Evolutionary conservation across 768 basidiomycete genomes (phyloP).

Genomic region (Termitomyces sp.): DNA sequence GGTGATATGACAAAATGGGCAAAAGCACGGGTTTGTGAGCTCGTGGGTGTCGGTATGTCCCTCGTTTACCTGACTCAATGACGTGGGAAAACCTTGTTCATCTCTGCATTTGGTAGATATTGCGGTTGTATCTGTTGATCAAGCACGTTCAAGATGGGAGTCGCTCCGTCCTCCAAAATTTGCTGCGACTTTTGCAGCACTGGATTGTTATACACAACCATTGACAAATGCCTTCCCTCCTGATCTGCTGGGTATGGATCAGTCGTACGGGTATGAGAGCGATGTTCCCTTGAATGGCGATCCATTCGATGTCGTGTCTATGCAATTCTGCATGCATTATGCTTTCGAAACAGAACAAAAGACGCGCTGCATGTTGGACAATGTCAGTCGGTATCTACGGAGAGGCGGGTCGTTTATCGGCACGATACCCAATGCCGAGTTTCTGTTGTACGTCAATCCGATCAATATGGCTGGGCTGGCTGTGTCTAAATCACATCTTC

Average conservation of each 20-base stretch:
- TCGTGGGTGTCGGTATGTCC: slow-evolving; percentile 71
- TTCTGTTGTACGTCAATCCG: slow-evolving; percentile 61
- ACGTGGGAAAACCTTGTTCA: not conserved
- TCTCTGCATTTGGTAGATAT: slow-evolving; percentile 52
- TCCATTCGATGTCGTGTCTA: slow-evolving; percentile 91
- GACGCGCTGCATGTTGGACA: slow-evolving; percentile 87
- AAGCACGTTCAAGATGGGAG: slow-evolving; percentile 75
- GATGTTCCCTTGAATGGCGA: slow-evolving; percentile 20
- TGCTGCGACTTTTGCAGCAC: slow-evolving; percentile 72
- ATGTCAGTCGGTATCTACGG: slow-evolving; percentile 75
- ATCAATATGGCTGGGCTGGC: slow-evolving; percentile 1
- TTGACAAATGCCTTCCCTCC: slow-evolving; percentile 66
- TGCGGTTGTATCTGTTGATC: slow-evolving; percentile 81
- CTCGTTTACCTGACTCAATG: slow-evolving; percentile 2
- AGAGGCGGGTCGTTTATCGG: slow-evolving; percentile 91
- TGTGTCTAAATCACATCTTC: slow-evolving; percentile 1
- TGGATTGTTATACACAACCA: slow-evolving; percentile 83
- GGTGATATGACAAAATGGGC: slow-evolving; percentile 96
- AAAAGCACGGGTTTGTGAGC: slow-evolving; percentile 74
- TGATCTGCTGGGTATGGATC: slow-evolving; percentile 36
- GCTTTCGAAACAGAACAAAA: slow-evolving; percentile 91
- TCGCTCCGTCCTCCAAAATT: slow-evolving; percentile 48
- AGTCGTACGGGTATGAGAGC: slow-evolving; percentile 11
- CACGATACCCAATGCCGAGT: slow-evolving; percentile 89
- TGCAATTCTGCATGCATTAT: slow-evolving; percentile 99